Percentiles rank a stretch among this genome's conserved stretches.
These are phyloP conservation scores for Apiospora sp. DNA, from an alignment of 2,329 filamentous ascomycete genomes.

Conservation along the genomic window DNA sequence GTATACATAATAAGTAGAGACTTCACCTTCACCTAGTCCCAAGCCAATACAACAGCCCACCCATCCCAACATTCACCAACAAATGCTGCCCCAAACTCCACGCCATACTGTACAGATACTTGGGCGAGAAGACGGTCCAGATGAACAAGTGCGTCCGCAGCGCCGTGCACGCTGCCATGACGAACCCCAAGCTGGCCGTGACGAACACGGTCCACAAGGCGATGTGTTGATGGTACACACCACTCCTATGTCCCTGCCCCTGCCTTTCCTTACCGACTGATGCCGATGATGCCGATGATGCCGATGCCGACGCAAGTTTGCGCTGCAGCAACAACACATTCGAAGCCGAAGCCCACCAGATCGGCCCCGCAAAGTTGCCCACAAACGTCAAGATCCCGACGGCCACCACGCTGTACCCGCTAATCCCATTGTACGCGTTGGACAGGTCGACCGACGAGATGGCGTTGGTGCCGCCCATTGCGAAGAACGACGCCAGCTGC, in stretches of 20 bases:
- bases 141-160: constrained; percentile 93
- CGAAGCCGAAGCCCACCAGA: constrained; percentile 83
- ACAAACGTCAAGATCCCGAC: constrained; percentile 87
- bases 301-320: constrained; percentile 23
- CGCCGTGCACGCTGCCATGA: constrained; percentile 88
- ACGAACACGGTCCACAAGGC: constrained; percentile 75
- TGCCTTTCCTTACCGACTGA: background rate
- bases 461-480: constrained; percentile 88
- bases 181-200: constrained; percentile 68
- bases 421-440: constrained; percentile 92
- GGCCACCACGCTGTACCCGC: constrained; percentile 78
- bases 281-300: background rate
- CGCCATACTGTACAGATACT: constrained; percentile 90
- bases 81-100: constrained; percentile 89
- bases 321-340: constrained; percentile 63
- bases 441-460: constrained; percentile 96
- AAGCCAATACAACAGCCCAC: constrained; percentile 65
- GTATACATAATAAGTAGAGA: background rate
- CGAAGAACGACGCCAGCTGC: constrained; percentile 86
- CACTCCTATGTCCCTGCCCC: constrained; percentile 27
- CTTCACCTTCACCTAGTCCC: constrained; percentile 38
- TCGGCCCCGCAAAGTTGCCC: constrained; percentile 88
- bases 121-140: constrained; percentile 98
- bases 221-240: constrained; percentile 56
- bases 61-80: constrained; percentile 71